phyloP scores from a whole-genome alignment of 73 alveolate species.

The Paramecium octaurelia region DNA sequence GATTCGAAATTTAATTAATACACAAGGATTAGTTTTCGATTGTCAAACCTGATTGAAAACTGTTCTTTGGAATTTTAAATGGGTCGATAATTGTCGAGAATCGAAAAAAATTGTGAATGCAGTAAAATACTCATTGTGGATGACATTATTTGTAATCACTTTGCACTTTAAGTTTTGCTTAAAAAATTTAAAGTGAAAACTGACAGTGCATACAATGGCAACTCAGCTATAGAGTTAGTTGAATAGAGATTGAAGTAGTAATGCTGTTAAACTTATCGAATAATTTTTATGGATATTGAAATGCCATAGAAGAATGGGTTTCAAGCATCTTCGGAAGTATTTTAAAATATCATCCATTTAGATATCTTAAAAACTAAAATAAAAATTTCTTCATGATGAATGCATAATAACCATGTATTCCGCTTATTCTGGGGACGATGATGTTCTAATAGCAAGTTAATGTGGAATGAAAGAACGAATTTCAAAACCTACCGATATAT shows the following conservation, averaged over 20 bases:
- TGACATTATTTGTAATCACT: conserved; percentile 29
- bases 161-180: background rate
- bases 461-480: conserved; percentile 44
- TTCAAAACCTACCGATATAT: background rate
- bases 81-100: background rate
- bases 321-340: conserved; percentile 36
- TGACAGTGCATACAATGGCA: conserved; percentile 29
- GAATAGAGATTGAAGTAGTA: background rate
- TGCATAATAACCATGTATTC: conserved; percentile 20
- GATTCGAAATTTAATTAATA: background rate
- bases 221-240: background rate
- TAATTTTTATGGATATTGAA: conserved; percentile 43
- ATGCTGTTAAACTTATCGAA: background rate
- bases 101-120: background rate
- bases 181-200: background rate
- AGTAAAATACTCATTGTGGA: background rate
- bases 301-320: conserved; percentile 40
- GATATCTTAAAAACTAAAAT: background rate
- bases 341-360: background rate
- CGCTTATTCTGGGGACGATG: conserved; percentile 40
- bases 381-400: background rate
- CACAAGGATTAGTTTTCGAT: background rate
- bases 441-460: background rate
- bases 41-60: background rate
- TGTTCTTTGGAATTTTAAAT: background rate